A percentile compares a stretch with the other conserved stretches of the same genome.
phyloP scores from a whole-genome alignment of 257 asterid genomes.

The Gentiana dahurica region DNA sequence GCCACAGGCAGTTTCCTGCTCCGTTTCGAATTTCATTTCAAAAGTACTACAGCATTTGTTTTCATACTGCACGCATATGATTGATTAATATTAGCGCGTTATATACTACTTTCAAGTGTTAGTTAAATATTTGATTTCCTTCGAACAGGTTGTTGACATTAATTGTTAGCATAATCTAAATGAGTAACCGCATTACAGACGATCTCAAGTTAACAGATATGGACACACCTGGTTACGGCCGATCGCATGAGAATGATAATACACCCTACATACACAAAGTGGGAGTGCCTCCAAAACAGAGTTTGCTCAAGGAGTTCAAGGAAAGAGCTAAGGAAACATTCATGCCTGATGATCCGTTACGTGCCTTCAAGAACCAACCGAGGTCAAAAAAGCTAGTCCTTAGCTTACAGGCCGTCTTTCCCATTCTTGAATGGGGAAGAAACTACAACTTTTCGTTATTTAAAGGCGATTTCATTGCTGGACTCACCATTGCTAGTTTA shows the following conservation, averaged over 20 bases:
- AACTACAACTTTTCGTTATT: constrained; percentile 39
- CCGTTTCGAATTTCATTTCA: neutral
- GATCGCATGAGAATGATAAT: constrained; percentile 19
- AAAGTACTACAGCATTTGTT: neutral
- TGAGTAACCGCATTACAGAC: constrained; percentile 4
- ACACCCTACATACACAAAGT: constrained; percentile 45
- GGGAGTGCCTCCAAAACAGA: constrained; percentile 50
- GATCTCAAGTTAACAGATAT: neutral
- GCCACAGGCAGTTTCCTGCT: neutral
- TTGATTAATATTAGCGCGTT: too few relatives aligned
- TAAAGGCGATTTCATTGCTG: constrained; percentile 66
- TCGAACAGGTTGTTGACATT: neutral
- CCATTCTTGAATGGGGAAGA: constrained; percentile 64
- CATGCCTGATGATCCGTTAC: constrained; percentile 62
- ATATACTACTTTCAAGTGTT: neutral
- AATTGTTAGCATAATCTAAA: neutral
- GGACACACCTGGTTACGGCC: constrained; percentile 12
- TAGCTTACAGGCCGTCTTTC: constrained; percentile 43
- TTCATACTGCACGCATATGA: neutral
- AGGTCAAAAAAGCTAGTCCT: constrained; percentile 20
- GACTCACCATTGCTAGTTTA: constrained; percentile 77
- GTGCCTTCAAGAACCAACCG: constrained; percentile 46
- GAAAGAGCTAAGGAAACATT: constrained; percentile 51
- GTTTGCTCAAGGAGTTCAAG: constrained; percentile 33
- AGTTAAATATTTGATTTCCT: neutral